Evolutionary conservation across 305 asterid genomes (phyloP), one percentile per base, ranked within the genome.

Genomic region (Fraxinus velutina): DNA sequence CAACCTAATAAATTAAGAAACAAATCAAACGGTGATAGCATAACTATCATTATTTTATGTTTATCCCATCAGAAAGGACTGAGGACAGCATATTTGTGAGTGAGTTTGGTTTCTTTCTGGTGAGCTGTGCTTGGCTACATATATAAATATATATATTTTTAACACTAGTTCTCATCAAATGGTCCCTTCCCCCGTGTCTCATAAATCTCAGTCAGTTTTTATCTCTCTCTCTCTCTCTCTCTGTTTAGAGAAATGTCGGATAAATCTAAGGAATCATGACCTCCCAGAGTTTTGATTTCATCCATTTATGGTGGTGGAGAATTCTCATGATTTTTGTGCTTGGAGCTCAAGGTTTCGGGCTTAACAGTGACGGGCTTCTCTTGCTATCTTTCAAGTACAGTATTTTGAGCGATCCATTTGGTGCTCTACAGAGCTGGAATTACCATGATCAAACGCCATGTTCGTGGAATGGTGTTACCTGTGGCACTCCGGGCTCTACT

Each of bases 381-480:
- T 75, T 94, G 73, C 82, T 93, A n/a, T 88, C 95, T 0, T 93
- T 94, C 82, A 94, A 92, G 78, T 87, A 79, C 79, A 89, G 75
- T 80, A 75, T 94, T 34, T 52, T 85, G 3, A 85, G 85, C 36
- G 98, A 94, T 68, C 97, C 98, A 10, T 85, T 88, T 12, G 86
- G 87, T 0, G 90, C 84, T 15, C 22, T 94, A 19, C 86, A 83
- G 74, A 81, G 66, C 81, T 94, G 98, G 98, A 86, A 83, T 19
- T 42, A 75, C 60, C 73, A 12, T 39, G 93, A 86, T 71, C 90
- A 84, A 8, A 90, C 91, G 42, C 98, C 98, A 1, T 94, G 98
- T 55, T 83, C 91, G 0, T 94, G 98, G 98, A 76, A 76, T 21
- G 98, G 98, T 3, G 91, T 94, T 66, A 15, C 80, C 76, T 94